A percentile compares a stretch with the other conserved stretches of the same genome.
These are phyloP conservation scores for Trichosporon inkin DNA, from an alignment of 1,284 basidiomycete species.

Conservation along the genomic window DNA sequence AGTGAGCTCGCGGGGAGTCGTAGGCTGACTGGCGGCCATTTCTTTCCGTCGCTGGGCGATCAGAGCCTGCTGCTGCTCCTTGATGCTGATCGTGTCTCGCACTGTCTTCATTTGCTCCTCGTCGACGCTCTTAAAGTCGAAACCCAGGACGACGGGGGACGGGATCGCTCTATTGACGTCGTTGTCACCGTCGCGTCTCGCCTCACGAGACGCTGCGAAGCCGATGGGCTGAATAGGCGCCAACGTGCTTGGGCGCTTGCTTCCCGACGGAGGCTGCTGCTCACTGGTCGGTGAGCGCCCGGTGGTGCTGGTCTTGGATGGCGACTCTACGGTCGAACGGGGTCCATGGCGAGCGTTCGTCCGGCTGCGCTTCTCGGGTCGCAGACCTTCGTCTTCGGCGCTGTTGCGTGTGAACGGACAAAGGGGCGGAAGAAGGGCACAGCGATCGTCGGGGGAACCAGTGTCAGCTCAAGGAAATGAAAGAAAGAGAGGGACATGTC, in stretches of 20 bases:
- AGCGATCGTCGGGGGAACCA: neutral
- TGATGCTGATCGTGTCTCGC: constrained; percentile 46
- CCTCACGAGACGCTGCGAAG: constrained; percentile 40
- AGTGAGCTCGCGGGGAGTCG: constrained; percentile 41
- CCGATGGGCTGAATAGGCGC: constrained; percentile 44
- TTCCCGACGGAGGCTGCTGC: constrained; percentile 7
- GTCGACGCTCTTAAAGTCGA: constrained; percentile 45
- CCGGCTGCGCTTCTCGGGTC: constrained; percentile 22
- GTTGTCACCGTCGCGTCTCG: constrained; percentile 32
- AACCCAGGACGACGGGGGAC: constrained; percentile 47
- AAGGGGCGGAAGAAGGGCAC: neutral
- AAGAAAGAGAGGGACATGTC: neutral
- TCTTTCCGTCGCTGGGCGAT: constrained; percentile 44
- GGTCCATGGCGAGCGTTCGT: constrained; percentile 11
- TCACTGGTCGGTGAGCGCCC: constrained; percentile 13
- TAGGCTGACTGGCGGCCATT: constrained; percentile 34
- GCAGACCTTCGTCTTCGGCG: constrained; percentile 16
- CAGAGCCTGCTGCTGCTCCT: constrained; percentile 47
- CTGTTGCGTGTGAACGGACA: neutral
- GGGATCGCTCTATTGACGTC: constrained; percentile 32
- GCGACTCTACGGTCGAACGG: constrained; percentile 17
- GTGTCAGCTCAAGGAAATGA: neutral
- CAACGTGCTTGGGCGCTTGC: constrained; percentile 18
- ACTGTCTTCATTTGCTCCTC: constrained; percentile 47
- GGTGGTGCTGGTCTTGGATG: constrained; percentile 16